Conservation (phyloP, 2,329 filamentous ascomycete species). For the Plectosphaerella cucumerina region DNA sequence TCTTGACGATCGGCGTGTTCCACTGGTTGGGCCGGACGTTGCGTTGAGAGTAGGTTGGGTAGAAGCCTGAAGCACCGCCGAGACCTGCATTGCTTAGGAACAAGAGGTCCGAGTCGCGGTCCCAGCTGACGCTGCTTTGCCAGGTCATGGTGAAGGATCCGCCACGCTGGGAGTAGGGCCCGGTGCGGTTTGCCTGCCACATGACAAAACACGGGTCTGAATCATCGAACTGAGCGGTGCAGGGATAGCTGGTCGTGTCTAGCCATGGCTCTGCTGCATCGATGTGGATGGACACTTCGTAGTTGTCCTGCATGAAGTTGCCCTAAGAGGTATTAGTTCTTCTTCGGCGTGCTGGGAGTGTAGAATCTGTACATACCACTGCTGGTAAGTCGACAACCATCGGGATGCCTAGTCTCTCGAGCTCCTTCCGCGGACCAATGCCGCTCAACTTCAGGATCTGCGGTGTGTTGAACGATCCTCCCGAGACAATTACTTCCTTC, state of each 20-base stretch:
- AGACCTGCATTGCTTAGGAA: conserved; percentile 2
- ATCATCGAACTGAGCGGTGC: conserved; percentile 3
- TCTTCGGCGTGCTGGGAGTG: background rate
- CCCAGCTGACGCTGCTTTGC: conserved; percentile 3
- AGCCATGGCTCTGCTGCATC: background rate
- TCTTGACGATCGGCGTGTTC: conserved; percentile 6
- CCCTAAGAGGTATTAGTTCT: background rate
- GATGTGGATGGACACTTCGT: conserved; percentile 31
- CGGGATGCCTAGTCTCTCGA: conserved; percentile 36
- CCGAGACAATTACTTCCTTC: conserved; percentile 29
- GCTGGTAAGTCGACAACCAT: conserved; percentile 50
- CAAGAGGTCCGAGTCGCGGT: conserved; percentile 6
- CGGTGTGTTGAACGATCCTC: conserved; percentile 30
- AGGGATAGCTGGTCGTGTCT: background rate
- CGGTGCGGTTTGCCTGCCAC: conserved; percentile 8
- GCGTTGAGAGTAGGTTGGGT: conserved; percentile 7
- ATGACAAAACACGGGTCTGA: conserved; percentile 8
- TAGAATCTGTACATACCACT: conserved; percentile 30
- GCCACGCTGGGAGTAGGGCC: conserved; percentile 5
- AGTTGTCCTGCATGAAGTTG: conserved; percentile 20
- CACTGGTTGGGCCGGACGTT: conserved; percentile 1
- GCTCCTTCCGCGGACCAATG: conserved; percentile 25
- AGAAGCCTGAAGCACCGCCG: conserved; percentile 1
- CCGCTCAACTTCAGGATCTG: conserved; percentile 31
- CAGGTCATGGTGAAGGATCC: background rate